These are phyloP conservation scores for Physcomitrium patens DNA, from an alignment of 225 moss, liverwort and hornwort species.

Conservation along the genomic window DNA sequence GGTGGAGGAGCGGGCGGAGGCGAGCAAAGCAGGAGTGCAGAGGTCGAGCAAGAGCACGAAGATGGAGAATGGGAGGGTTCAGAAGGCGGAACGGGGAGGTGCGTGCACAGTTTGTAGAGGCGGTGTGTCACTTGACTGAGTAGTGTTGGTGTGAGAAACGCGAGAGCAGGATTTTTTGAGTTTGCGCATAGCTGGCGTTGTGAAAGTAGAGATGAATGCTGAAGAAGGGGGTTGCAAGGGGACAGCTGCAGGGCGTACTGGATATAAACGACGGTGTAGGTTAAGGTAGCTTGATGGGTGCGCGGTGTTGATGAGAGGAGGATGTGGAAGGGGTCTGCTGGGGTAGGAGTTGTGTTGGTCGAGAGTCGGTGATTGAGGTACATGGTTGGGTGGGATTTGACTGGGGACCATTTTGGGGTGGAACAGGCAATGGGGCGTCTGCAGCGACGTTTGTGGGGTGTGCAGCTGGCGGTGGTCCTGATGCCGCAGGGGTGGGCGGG, in stretches of 20 bases:
- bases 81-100: slow-evolving; percentile 74
- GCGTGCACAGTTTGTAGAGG: not conserved
- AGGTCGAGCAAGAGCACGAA: slow-evolving; percentile 56
- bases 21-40: slow-evolving; percentile 44
- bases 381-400: not conserved
- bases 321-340: no score
- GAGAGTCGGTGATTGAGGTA: not conserved
- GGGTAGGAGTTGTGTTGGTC: no score
- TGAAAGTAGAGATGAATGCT: no score
- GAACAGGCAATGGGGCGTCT: slow-evolving; percentile 35
- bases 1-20: slow-evolving; percentile 62
- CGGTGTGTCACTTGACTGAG: not conserved
- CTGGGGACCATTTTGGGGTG: slow-evolving; percentile 17
- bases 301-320: not conserved
- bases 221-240: no score
- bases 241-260: no score
- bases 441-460: slow-evolving; percentile 49
- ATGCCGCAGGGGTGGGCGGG: slow-evolving; percentile 39
- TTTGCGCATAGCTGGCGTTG: no score
- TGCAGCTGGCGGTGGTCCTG: slow-evolving; percentile 25
- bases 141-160: no score
- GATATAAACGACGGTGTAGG: not conserved
- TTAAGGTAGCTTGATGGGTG: not conserved
- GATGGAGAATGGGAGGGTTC: slow-evolving; percentile 55
- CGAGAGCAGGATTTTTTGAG: no score